These are phyloP conservation scores for Knufia fluminis DNA, from an alignment of 2,329 filamentous ascomycete genomes.

Conservation along the genomic window DNA sequence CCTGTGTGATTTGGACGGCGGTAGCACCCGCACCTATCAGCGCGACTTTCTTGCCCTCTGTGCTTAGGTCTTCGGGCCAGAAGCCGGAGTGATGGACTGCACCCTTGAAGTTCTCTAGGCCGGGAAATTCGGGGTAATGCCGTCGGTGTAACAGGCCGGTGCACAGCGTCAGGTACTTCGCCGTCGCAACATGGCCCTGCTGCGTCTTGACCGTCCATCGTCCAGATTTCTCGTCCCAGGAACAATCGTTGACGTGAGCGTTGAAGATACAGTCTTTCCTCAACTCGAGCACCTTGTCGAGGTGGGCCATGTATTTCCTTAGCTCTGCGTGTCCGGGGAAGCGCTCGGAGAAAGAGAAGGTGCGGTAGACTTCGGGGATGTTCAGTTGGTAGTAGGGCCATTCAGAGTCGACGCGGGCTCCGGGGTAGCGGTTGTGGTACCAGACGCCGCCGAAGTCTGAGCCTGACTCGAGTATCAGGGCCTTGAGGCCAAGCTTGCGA, in stretches of 20 bases:
- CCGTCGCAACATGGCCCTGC: constrained; percentile 24
- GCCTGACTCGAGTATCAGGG: constrained; percentile 30
- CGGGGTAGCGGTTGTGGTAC: constrained; percentile 46
- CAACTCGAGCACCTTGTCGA: constrained; percentile 32
- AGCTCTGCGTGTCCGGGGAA: constrained; percentile 34
- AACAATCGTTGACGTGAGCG: constrained; percentile 28
- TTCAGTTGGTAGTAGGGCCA: constrained; percentile 47
- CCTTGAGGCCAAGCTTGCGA: constrained; percentile 26
- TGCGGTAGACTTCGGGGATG: constrained; percentile 39
- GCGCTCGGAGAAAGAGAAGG: constrained; percentile 38
- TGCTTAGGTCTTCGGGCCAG: constrained; percentile 49
- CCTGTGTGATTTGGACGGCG: constrained; percentile 56
- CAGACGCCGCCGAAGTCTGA: constrained; percentile 33
- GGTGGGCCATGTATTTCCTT: constrained; percentile 32
- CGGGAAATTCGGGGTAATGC: constrained; percentile 53
- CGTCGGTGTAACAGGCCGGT: constrained; percentile 35
- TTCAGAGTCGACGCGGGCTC: constrained; percentile 46
- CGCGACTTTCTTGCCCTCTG: constrained; percentile 51
- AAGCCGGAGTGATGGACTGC: constrained; percentile 50
- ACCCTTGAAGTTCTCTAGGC: constrained; percentile 52
- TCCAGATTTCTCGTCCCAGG: constrained; percentile 25
- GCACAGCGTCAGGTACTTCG: constrained; percentile 16
- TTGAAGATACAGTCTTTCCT: constrained; percentile 30
- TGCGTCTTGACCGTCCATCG: constrained; percentile 34
- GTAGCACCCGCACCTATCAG: constrained; percentile 58